Conservation (phyloP, 2,329 filamentous ascomycete species). For the Pseudomassariella vexata region DNA sequence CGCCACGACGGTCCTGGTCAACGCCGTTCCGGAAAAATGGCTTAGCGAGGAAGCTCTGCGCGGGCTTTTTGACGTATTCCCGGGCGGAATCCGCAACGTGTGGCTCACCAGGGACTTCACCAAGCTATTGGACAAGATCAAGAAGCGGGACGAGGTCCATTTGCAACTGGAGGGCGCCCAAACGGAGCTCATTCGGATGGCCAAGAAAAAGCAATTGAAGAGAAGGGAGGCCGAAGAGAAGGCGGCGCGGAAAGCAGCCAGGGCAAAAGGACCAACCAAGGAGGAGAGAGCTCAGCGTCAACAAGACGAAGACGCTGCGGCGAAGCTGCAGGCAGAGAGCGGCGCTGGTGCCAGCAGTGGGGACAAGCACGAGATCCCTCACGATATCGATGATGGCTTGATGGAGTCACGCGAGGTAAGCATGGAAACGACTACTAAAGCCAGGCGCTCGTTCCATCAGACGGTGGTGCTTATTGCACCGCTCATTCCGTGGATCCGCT, state of each 20-base stretch:
- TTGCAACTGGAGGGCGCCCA: constrained; percentile 71
- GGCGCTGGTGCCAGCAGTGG: constrained; percentile 45
- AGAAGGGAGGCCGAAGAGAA: constrained; percentile 59
- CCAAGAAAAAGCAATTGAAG: constrained; percentile 75
- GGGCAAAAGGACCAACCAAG: constrained; percentile 44
- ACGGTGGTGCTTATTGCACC: too few relatives aligned
- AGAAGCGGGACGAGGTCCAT: constrained; percentile 66
- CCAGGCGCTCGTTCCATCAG: too few relatives aligned
- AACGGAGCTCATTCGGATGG: constrained; percentile 74
- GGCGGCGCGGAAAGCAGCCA: constrained; percentile 48
- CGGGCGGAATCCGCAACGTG: constrained; percentile 88
- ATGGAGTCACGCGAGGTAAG: constrained; percentile 17
- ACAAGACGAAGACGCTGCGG: constrained; percentile 43
- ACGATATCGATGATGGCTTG: constrained; percentile 37
- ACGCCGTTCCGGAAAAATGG: constrained; percentile 87
- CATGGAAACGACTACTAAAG: constrained; percentile 6
- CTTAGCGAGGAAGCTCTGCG: constrained; percentile 74
- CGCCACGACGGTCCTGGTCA: constrained; percentile 91
- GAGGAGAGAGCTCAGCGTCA: constrained; percentile 40
- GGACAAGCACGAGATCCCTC: constrained; percentile 46
- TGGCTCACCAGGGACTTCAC: constrained; percentile 94
- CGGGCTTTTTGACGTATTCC: constrained; percentile 90
- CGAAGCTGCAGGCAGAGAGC: constrained; percentile 43
- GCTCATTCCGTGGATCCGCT: too few relatives aligned
- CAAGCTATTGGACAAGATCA: constrained; percentile 76